These are phyloP conservation scores for Dendrothele bispora DNA, from an alignment of 768 basidiomycete species.

Conservation along the genomic window DNA sequence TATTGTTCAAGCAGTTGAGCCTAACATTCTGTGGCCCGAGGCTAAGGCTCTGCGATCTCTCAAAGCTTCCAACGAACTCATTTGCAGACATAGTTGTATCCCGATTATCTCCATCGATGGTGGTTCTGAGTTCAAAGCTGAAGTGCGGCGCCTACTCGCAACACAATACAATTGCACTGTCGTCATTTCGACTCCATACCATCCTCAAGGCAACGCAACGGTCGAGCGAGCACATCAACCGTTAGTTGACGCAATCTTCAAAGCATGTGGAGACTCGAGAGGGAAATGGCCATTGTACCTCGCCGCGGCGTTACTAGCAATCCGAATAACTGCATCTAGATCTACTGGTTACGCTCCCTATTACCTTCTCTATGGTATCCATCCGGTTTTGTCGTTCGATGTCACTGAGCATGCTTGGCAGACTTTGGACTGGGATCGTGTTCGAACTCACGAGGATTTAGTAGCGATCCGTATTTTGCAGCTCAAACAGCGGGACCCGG, in stretches of 20 bases:
- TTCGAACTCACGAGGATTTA: constrained; percentile 21
- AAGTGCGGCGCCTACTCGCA: too few species aligned
- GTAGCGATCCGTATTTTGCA: constrained; percentile 22
- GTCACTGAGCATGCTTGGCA: too few species aligned
- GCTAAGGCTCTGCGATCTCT: constrained; percentile 12
- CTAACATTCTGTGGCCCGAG: constrained; percentile 20
- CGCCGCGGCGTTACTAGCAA: constrained; percentile 21
- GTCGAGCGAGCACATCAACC: too few species aligned
- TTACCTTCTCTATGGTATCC: constrained; percentile 27
- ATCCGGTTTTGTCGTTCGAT: constrained; percentile 25
- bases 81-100: constrained; percentile 19
- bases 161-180: constrained; percentile 18
- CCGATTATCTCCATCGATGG: too few species aligned
- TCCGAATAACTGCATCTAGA: constrained; percentile 19
- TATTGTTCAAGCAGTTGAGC: constrained; percentile 22
- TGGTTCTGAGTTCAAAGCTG: too few species aligned
- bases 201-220: too few species aligned
- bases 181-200: too few species aligned
- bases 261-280: constrained; percentile 12
- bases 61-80: constrained; percentile 26
- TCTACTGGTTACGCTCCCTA: constrained; percentile 31
- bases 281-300: constrained; percentile 26
- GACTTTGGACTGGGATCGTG: too few species aligned
- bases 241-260: too few species aligned
- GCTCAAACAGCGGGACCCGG: constrained; percentile 17